phyloP scores from a whole-genome alignment of 306 rosid species.

The Citrullus colocynthis region DNA sequence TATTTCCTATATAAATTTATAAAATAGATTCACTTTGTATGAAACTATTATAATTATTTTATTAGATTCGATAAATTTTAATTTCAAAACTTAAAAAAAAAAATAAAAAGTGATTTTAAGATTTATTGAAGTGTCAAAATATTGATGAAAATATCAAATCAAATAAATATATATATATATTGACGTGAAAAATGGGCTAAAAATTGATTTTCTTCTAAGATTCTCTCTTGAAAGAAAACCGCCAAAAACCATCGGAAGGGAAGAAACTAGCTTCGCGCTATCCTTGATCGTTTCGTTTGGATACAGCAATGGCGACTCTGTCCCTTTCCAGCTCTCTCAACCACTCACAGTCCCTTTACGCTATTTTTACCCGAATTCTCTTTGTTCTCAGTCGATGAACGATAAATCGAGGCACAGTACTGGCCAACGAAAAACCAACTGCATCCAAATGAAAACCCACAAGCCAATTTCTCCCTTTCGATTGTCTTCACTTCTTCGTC shows the following conservation, averaged over 20 bases:
- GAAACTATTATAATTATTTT: too few relatives aligned
- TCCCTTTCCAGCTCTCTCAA: neutral
- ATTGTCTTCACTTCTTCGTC: slow-evolving; percentile 60
- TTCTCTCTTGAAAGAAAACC: neutral
- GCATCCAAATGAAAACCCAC: slow-evolving; percentile 21
- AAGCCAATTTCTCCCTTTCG: slow-evolving; percentile 57
- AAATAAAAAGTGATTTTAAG: too few relatives aligned
- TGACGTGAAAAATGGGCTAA: too few relatives aligned
- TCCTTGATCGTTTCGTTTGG: neutral
- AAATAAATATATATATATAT: too few relatives aligned
- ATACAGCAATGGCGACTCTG: neutral
- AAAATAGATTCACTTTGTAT: too few relatives aligned
- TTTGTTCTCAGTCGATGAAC: neutral
- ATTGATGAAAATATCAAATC: too few relatives aligned
- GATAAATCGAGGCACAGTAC: neutral
- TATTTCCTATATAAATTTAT: too few relatives aligned
- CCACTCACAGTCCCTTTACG: neutral
- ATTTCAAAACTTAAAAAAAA: too few relatives aligned
- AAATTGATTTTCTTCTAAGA: too few relatives aligned
- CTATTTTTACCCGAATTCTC: neutral
- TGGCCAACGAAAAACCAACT: neutral
- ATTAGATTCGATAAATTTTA: too few relatives aligned
- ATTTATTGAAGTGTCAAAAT: too few relatives aligned
- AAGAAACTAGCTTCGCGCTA: neutral
- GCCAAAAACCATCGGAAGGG: neutral